A percentile compares a stretch with the other conserved stretches of the same genome.
Conservation (phyloP, 352 stramenopile species). For the Phytophthora idaei region DNA sequence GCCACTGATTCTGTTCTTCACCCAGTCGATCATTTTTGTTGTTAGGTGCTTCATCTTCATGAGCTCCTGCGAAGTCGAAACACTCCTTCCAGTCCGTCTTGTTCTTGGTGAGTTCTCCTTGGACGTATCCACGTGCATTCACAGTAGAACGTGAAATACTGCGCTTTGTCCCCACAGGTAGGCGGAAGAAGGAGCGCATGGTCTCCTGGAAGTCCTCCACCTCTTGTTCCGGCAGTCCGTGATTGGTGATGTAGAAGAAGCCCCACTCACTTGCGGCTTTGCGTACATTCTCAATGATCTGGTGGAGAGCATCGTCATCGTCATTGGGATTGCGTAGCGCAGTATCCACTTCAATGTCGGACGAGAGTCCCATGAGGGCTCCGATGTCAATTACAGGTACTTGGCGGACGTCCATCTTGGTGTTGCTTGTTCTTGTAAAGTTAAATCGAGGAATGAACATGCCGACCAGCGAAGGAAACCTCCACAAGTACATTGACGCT, state of each 20-base stretch:
- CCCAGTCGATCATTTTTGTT: constrained; percentile 72
- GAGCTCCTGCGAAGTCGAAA: constrained; percentile 65
- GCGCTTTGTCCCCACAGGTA: constrained; percentile 64
- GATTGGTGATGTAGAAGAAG: constrained; percentile 93
- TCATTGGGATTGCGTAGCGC: constrained; percentile 22
- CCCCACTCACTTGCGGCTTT: constrained; percentile 65
- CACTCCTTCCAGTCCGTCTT: constrained; percentile 93
- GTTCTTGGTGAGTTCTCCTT: constrained; percentile 95
- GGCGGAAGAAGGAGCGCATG: constrained; percentile 85
- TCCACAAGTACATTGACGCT: not conserved
- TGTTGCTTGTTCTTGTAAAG: constrained; percentile 31
- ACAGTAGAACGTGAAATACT: constrained; percentile 65
- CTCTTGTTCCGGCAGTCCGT: constrained; percentile 66
- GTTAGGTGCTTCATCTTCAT: constrained; percentile 45
- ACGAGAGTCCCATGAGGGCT: constrained; percentile 44
- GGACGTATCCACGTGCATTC: constrained; percentile 92
- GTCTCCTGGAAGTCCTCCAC: constrained; percentile 65
- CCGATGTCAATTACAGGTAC: constrained; percentile 60
- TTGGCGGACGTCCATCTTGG: constrained; percentile 30
- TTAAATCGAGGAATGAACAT: constrained; percentile 7
- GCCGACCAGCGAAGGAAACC: not conserved
- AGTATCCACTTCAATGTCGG: constrained; percentile 39
- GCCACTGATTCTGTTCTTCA: constrained; percentile 89
- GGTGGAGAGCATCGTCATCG: constrained; percentile 17
- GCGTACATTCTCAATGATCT: constrained; percentile 49